phyloP scores from a whole-genome alignment of 805 yeast species.

The Starmera dryadoides region DNA sequence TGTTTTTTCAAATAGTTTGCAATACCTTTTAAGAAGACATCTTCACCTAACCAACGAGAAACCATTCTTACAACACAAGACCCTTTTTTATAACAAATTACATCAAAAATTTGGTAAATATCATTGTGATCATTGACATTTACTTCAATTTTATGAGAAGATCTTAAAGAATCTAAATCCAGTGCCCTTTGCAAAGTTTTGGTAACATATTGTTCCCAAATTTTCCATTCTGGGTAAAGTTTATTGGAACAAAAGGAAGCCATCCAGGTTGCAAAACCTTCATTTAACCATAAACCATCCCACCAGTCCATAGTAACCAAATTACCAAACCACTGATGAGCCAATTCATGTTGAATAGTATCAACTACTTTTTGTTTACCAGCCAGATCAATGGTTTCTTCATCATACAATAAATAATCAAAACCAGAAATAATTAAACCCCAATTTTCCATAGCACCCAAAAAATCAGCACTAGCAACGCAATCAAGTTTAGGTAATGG shows the following conservation, averaged over 20 bases:
- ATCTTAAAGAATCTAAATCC: slow-evolving; percentile 67
- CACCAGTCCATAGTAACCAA: slow-evolving; percentile 90
- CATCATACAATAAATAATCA: slow-evolving; percentile 67
- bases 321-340: slow-evolving; percentile 91
- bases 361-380: slow-evolving; percentile 74
- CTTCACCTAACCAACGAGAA: slow-evolving; percentile 73
- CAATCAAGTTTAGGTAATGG: slow-evolving; percentile 77
- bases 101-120: slow-evolving; percentile 79
- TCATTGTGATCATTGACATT: slow-evolving; percentile 74
- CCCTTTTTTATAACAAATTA: slow-evolving; percentile 78
- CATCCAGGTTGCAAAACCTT: slow-evolving; percentile 89
- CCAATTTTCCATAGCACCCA: slow-evolving; percentile 89
- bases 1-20: slow-evolving; percentile 70
- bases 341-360: slow-evolving; percentile 83
- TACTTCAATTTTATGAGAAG: slow-evolving; percentile 82
- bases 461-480: slow-evolving; percentile 77
- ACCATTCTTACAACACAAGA: slow-evolving; percentile 75
- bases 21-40: slow-evolving; percentile 70
- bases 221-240: slow-evolving; percentile 79
- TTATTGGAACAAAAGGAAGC: slow-evolving; percentile 78
- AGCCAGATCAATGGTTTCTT: slow-evolving; percentile 54
- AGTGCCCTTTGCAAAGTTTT: slow-evolving; percentile 73
- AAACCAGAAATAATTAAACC: slow-evolving; percentile 76
- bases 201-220: slow-evolving; percentile 80
- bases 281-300: slow-evolving; percentile 87